Base-by-base conservation (phyloP, 2,329 filamentous ascomycete species). In the Alternaria gansuensis region DNA sequence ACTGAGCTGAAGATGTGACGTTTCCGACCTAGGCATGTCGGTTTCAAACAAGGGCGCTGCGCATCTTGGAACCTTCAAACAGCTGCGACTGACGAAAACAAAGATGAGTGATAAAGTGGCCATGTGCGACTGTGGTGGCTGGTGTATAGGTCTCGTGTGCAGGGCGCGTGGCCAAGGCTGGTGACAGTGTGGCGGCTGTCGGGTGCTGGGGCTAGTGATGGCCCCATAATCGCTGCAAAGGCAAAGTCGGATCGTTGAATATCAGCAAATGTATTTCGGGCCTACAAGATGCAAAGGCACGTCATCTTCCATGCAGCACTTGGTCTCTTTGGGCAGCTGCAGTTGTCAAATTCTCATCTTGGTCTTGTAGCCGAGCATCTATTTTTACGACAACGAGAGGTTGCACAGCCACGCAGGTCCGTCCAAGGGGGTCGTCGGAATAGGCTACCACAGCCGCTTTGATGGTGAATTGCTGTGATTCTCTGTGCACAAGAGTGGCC, bases 341-440 rank as follows among this genome's bases (percentile, higher is more conserved):
- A 52, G 24, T 11, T 21, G 33, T 39, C 29, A 37, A 44, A 37
- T 41, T 37, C 45, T 26, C 48, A 39, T 51, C 31, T 52, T 34
- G 46, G 33, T 51, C 31, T 52, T 34, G 46, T 56, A 39, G 54
- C 48, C 54, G 39, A 52, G 39, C n/a, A 26, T 51, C 54, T 56
- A 56, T 56, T 56, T 56, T 56, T 56, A 56, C 54, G 23, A 28
- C 17, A 13, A 21, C 31, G 45, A 40, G 51, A 14, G 29, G 31
- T 13, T 13, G 54, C 54, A 51, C 54, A 56, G 54, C 54, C 54
- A 56, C 54, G 54, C 39, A 41, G 49, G 54, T 26, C 54, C 46
- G 45, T 39, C 29, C 24, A 29, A 31, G 26, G 44, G 44, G 52
- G 39, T 24, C 28, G 13, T 33, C 37, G 44, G 53, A 31, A 28